Conservation (phyloP, 345 rosid species). For the Aethionema arabicum region DNA sequence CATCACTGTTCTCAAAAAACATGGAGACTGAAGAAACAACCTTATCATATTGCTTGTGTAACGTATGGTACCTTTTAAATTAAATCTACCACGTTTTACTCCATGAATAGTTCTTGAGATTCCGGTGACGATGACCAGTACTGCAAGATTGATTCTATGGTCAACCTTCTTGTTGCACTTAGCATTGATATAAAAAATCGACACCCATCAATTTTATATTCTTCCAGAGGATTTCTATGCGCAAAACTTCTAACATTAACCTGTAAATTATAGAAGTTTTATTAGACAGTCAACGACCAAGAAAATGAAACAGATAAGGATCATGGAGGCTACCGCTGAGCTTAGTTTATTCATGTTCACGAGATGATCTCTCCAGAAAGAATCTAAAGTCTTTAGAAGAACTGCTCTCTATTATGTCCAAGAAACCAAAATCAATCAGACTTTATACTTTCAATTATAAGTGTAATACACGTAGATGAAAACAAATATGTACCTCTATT, state of each 20-base stretch:
- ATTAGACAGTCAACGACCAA: conserved; percentile 5
- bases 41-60: not conserved
- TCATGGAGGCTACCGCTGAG: conserved; percentile 61
- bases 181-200: conserved; percentile 96
- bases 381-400: conserved; percentile 80
- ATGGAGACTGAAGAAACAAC: too few species aligned
- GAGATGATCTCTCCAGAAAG: conserved; percentile 94
- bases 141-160: conserved; percentile 70
- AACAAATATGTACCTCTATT: conserved; percentile 58
- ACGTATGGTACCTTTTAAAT: conserved; percentile 10
- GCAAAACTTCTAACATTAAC: conserved; percentile 94
- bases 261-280: conserved; percentile 40
- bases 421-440: conserved; percentile 12
- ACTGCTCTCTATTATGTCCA: conserved; percentile 65
- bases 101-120: conserved; percentile 57
- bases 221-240: conserved; percentile 97
- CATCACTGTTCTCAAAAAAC: not conserved
- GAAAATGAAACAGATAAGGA: conserved; percentile 11
- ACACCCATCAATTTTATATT: conserved; percentile 94
- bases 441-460: conserved; percentile 2
- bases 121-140: conserved; percentile 86
- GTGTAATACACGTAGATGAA: not conserved
- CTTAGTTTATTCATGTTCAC: conserved; percentile 90
- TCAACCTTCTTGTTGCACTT: conserved; percentile 83
- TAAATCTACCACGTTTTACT: conserved; percentile 1